phyloP scores from a whole-genome alignment of 2,329 filamentous ascomycete species.

The Nectriaceae sp. region DNA sequence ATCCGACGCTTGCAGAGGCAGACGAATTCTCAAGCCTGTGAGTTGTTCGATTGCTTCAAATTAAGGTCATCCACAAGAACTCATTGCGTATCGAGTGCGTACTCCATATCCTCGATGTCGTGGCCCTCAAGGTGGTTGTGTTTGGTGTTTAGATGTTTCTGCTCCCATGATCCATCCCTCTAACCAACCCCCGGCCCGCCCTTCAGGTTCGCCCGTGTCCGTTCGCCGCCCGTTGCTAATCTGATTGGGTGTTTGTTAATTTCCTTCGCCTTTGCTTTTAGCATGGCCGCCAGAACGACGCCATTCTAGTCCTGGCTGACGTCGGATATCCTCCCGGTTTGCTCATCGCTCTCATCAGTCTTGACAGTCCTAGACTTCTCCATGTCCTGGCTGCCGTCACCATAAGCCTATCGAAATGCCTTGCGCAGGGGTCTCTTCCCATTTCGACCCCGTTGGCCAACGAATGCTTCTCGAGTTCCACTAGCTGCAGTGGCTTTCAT shows the following conservation, averaged over 20 bases:
- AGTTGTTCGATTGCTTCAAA: constrained; percentile 13
- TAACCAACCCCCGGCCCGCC: neutral
- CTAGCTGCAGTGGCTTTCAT: neutral
- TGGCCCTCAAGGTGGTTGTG: neutral
- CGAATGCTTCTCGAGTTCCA: neutral
- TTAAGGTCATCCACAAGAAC: constrained; percentile 1
- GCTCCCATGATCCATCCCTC: neutral
- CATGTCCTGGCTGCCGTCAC: constrained; percentile 8
- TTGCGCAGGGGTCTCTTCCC: constrained; percentile 28
- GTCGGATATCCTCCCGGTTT: neutral
- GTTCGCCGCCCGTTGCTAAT: neutral
- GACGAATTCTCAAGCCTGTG: constrained; percentile 21
- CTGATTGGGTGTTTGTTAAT: neutral
- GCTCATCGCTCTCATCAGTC: neutral
- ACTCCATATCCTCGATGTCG: constrained; percentile 5
- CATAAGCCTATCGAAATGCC: constrained; percentile 37
- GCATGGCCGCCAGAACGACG: neutral
- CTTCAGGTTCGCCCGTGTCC: neutral
- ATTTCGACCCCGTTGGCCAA: constrained; percentile 3
- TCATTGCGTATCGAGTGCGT: constrained; percentile 22
- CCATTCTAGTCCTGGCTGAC: neutral
- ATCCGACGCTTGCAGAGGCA: constrained; percentile 16
- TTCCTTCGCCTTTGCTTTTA: neutral
- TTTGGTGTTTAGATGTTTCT: neutral
- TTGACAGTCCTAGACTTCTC: neutral